A percentile compares a stretch with the other conserved stretches of the same genome.
Evolutionary conservation across 768 basidiomycete genomes (phyloP).

Genomic region (Xanthoconium purpureum): DNA sequence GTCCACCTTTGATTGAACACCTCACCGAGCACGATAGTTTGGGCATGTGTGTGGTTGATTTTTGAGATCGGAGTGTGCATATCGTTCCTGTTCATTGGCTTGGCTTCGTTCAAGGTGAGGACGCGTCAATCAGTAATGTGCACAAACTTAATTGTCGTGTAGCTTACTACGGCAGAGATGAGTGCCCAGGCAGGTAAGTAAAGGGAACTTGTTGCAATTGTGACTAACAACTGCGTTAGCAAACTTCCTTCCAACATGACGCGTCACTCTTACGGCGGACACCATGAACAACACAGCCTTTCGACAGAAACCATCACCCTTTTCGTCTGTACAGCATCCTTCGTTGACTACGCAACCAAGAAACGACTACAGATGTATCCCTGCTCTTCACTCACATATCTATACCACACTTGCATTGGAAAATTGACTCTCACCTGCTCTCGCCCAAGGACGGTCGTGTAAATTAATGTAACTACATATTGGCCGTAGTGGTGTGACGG

Average conservation of each 20-base stretch:
- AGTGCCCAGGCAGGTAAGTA: conserved; percentile 63
- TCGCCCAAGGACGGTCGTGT: conserved; percentile 16
- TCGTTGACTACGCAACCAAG: conserved; percentile 14
- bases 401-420: conserved; percentile 29
- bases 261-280: neutral
- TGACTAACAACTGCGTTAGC: conserved; percentile 35
- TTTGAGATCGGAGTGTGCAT: conserved; percentile 74
- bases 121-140: neutral
- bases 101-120: conserved; percentile 76
- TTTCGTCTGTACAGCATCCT: conserved; percentile 10
- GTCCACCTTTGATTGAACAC: neutral
- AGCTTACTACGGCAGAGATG: conserved; percentile 47
- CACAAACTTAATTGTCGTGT: conserved; percentile 6
- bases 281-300: neutral
- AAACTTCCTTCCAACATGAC: conserved; percentile 60
- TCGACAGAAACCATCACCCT: conserved; percentile 5
- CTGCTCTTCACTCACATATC: conserved; percentile 28
- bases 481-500: neutral
- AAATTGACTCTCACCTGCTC: conserved; percentile 16
- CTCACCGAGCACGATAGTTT: conserved; percentile 46
- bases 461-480: conserved; percentile 33
- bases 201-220: neutral
- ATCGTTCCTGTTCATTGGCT: conserved; percentile 77
- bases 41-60: conserved; percentile 83
- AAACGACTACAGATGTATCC: conserved; percentile 24